Base-by-base conservation (phyloP, 306 rosid genomes). In the Acacia crassicarpa region DNA sequence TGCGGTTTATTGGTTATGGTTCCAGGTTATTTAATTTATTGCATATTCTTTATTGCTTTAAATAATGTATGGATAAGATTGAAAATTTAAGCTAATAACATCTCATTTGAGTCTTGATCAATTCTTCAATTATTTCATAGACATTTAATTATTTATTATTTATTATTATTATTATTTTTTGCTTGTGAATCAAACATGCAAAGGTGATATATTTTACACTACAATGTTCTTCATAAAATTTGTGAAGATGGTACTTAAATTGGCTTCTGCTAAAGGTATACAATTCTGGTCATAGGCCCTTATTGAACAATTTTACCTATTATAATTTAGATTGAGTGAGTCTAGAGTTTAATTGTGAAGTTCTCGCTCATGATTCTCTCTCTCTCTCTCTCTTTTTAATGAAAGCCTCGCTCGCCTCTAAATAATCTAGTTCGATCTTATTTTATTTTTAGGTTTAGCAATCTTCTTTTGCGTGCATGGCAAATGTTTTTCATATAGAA, bases 1-100 rank as follows among this genome's bases (percentile, higher is more conserved):
- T 91, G 97, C 73, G 79, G 99, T 83, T 87, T 93, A 86, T 91
- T 95, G 89, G 82, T 95, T 84, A 83, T 91, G 89, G 87, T 91
- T 84, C 99, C 99, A 88, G 99, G 99, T 95, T 70, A 80, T 77
- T 58, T 43, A 75, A 58, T 38, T 83, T 33, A 68, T 72, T 68
- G 56, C 40, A 72, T 75, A 72, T 84, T 19, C 86, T 80, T 72
- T 53, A 9, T 63, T 53, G 19, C 11, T 75, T 54, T 51, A 11
- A 32, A 35, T 33, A 33, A 46, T 62, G 41, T 40, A 43, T 66
- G 9, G 2, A n/a, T 1, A 25, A 1, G 45, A 23, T 19, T 51
- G 11, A 48, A 59, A 27, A 22, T 33, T 16, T 67, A 14, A 56
- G 46, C 54, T 27, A 58, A 11, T 35, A n/a, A 17, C 48, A 22